Conservation (phyloP, 495 filamentous ascomycete species). For the Penicillium steckii region DNA sequence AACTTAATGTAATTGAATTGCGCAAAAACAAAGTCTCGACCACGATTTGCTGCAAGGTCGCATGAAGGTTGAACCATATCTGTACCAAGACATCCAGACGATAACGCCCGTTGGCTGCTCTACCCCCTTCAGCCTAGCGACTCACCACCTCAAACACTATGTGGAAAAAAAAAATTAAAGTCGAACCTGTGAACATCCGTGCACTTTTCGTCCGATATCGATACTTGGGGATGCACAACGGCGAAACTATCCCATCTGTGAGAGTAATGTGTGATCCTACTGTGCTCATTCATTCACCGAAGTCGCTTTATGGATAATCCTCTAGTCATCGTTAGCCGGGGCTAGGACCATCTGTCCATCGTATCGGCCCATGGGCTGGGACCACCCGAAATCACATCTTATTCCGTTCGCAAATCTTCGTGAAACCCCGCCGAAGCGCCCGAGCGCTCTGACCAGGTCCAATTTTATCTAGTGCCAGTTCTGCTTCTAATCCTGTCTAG, state of each 20-base stretch:
- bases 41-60: conserved; percentile 16
- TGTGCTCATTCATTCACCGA: conserved; percentile 1
- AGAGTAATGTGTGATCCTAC: neutral
- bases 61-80: conserved; percentile 20
- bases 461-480: neutral
- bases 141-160: no score
- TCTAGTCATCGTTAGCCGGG: no score
- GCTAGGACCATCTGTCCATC: neutral
- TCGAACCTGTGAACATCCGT: conserved; percentile 11
- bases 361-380: conserved; percentile 9
- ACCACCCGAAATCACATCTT: conserved; percentile 12
- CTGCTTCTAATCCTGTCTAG: no score
- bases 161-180: no score
- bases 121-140: conserved; percentile 8
- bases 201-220: conserved; percentile 19
- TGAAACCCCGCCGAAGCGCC: conserved; percentile 14
- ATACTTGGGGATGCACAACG: neutral
- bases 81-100: conserved; percentile 13
- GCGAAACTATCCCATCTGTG: neutral
- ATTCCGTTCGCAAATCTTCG: conserved; percentile 5
- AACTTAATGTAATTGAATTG: neutral
- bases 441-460: conserved; percentile 15
- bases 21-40: neutral
- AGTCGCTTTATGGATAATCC: conserved; percentile 4
- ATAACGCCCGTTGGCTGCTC: conserved; percentile 23